Base-by-base conservation (phyloP, 192 early-diverging fungal species). In the Backusella parvicylindrica region DNA sequence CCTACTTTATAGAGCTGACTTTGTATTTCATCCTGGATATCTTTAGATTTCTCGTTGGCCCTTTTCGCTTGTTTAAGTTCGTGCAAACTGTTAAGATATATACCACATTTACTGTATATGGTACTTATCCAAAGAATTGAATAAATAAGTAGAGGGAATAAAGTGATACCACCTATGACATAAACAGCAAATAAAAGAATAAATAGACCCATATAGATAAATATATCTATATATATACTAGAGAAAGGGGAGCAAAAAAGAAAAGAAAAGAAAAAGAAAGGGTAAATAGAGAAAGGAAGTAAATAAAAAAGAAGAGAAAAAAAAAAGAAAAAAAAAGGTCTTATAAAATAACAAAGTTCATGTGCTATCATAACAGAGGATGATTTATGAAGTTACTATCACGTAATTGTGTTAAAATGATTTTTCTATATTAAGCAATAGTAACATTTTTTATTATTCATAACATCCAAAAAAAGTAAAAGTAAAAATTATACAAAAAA, bases 1-100 rank as follows among this genome's bases (percentile, higher is more conserved):
- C 83, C 83, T n/a, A 82, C 80, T 74, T 67, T 81, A 64, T 83
- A 76, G 31, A 77, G 71, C n/a, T 71, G 78, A 7, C 37, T 75
- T 37, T 68, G 35, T 40, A 38, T 73, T 26, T 30, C 64, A 30
- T 50, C 60, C 11, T 75, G 36, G 2, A 3, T 69, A 40, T 68
- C 66, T 36, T 68, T n/a, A 3, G 43, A 16, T n/a, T 21, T 69
- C 38, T 21, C 35, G 21, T 32, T 30, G 12, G 21, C 66, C 35
- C 26, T 18, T 28, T n/a, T 18, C 18, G 65, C 28, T 50, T 60
- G 53, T 60, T 26, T 60, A 47, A 47, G 43, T 66, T 56, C 23
- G 21, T 38, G 43, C 37, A 8, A n/a, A 13, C 15, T 2, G 31
- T 70, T 47, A 28, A 21, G 66, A 70, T 26, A 38, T 35, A 82